These are phyloP conservation scores for Thielaviopsis populi DNA, from an alignment of 2,329 filamentous ascomycete genomes.

Conservation along the genomic window DNA sequence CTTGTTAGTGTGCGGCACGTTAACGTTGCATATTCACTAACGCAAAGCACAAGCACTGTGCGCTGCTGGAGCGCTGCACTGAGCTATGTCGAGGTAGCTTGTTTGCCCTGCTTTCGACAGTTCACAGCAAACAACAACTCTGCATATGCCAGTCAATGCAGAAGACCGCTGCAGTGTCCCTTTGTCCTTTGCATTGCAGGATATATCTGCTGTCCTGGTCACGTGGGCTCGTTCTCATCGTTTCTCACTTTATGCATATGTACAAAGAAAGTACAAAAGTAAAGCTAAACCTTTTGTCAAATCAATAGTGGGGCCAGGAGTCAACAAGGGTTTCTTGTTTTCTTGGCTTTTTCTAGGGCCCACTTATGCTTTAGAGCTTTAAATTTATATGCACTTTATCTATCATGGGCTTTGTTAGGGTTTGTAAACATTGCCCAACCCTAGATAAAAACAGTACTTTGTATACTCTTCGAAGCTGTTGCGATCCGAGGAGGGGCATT, in stretches of 20 bases:
- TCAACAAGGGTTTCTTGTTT: neutral
- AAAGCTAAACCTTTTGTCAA: too few species aligned
- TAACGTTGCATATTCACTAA: neutral
- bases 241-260: neutral
- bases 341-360: neutral
- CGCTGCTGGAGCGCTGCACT: neutral
- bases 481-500: neutral
- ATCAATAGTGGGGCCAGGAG: neutral
- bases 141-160: neutral
- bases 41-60: neutral
- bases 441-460: neutral
- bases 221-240: neutral
- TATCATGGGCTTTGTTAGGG: neutral
- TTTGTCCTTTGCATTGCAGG: neutral
- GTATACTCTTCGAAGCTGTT: neutral
- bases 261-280: neutral
- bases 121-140: neutral
- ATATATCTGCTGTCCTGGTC: neutral
- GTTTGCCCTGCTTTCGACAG: neutral
- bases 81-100: neutral
- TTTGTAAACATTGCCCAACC: neutral
- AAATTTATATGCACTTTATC: too few species aligned
- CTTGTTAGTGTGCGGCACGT: neutral
- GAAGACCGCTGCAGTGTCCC: neutral
- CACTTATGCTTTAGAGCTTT: neutral